Evolutionary conservation across 768 basidiomycete species (phyloP).

Genomic region (Phlebiopsis gigantea): DNA sequence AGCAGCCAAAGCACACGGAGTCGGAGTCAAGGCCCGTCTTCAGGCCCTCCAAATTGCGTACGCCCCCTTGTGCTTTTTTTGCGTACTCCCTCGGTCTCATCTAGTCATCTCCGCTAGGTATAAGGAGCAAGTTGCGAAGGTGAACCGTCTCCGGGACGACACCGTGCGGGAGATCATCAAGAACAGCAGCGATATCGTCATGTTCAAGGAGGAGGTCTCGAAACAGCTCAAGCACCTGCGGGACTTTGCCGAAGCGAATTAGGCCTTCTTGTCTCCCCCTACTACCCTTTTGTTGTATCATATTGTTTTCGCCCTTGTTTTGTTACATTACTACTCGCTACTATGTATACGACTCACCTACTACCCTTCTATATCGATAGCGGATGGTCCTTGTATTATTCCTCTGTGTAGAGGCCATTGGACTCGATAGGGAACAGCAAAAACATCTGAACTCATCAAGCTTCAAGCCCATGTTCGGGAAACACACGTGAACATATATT

Average conservation of each 20-base stretch:
- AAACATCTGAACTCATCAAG: not conserved
- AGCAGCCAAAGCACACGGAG: slow-evolving; percentile 74
- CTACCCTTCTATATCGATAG: not conserved
- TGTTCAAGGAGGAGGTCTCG: slow-evolving; percentile 77
- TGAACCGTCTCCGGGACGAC: slow-evolving; percentile 69
- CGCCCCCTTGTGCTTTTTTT: slow-evolving; percentile 22
- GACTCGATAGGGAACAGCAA: not conserved
- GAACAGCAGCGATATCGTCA: slow-evolving; percentile 77
- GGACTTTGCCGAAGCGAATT: slow-evolving; percentile 57
- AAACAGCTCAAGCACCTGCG: slow-evolving; percentile 62
- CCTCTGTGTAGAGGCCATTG: not conserved
- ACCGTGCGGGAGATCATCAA: slow-evolving; percentile 78
- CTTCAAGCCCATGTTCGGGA: not conserved
- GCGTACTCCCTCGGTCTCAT: slow-evolving; percentile 3
- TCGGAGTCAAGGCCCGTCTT: slow-evolving; percentile 73
- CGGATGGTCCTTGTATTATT: not conserved
- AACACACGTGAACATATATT: not conserved
- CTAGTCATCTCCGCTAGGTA: slow-evolving; percentile 41
- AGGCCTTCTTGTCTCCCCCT: slow-evolving; percentile 10
- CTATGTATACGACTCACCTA: not conserved
- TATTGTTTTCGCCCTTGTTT: not conserved
- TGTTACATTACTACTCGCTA: not conserved
- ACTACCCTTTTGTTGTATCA: not conserved
- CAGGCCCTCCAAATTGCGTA: slow-evolving; percentile 77
- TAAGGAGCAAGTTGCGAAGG: slow-evolving; percentile 74